Percentiles rank a stretch among this genome's conserved stretches.
These are phyloP conservation scores for Pholiota conissans DNA, from an alignment of 768 basidiomycete species.

Conservation along the genomic window DNA sequence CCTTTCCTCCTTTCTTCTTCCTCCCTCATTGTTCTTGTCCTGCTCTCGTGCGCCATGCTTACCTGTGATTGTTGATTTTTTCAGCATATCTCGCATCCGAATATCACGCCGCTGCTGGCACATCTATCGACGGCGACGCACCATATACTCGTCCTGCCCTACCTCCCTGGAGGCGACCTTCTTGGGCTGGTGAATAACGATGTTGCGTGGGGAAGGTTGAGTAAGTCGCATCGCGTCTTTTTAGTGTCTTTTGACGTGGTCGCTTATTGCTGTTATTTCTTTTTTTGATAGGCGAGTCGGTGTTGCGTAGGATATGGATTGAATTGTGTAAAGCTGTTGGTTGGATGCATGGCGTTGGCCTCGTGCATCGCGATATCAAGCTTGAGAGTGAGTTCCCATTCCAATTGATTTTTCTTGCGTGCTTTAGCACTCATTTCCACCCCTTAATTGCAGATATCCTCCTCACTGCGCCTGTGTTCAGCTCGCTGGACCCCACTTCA, in stretches of 20 bases:
- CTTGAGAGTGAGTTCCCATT: constrained; percentile 59
- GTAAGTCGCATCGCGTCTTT: constrained; percentile 19
- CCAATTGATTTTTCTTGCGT: too few species aligned
- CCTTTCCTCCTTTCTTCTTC: background rate
- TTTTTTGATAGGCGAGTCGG: constrained; percentile 36
- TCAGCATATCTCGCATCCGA: constrained; percentile 79
- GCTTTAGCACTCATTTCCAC: too few species aligned
- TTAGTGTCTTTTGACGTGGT: constrained; percentile 1
- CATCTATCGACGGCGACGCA: constrained; percentile 71
- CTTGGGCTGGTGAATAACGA: constrained; percentile 71
- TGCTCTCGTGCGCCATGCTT: background rate
- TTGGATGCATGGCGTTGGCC: constrained; percentile 84
- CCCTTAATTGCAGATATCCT: constrained; percentile 73
- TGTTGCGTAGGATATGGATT: constrained; percentile 68
- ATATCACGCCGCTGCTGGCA: constrained; percentile 70
- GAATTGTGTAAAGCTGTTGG: constrained; percentile 78
- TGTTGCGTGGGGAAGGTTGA: constrained; percentile 39
- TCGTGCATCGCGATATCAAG: constrained; percentile 92
- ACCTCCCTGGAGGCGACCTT: constrained; percentile 77
- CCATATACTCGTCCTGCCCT: constrained; percentile 79
- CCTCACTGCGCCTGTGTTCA: constrained; percentile 49
- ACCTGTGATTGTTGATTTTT: constrained; percentile 9
- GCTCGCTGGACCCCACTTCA: constrained; percentile 19
- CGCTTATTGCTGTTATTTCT: background rate
- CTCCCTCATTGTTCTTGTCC: background rate